Evolutionary conservation across 139 green algal species (phyloP).

Genomic region (Monoraphidium neglectum): DNA sequence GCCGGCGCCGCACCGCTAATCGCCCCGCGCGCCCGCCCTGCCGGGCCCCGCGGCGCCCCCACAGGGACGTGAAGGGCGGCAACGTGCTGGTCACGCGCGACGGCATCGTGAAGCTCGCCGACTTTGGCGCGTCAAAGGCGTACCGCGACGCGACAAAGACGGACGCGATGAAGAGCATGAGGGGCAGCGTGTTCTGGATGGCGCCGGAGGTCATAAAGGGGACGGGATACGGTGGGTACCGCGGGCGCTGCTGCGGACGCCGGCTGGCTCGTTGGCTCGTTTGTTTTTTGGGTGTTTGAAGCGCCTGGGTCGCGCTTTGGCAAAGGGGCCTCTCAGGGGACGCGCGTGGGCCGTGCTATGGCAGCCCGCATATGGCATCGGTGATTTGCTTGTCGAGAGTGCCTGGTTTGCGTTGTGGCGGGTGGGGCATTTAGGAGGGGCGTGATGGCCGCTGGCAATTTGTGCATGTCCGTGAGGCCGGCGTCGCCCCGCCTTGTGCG

Average conservation of each 20-base stretch:
- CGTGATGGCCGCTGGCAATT: not conserved
- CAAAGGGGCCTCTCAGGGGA: not conserved
- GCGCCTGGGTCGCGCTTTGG: not conserved
- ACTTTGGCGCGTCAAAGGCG: slow-evolving; percentile 85
- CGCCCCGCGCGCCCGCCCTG: too few species aligned
- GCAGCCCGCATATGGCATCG: too few species aligned
- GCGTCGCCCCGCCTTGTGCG: not conserved
- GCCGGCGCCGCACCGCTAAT: too few species aligned
- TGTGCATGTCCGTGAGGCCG: not conserved
- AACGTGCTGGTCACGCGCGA: slow-evolving; percentile 93
- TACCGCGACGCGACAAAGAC: not conserved
- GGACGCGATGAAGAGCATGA: slow-evolving; percentile 65
- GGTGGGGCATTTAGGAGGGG: not conserved
- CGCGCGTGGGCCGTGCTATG: not conserved
- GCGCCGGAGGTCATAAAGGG: slow-evolving; percentile 93
- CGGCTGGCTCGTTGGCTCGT: not conserved
- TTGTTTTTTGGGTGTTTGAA: not conserved
- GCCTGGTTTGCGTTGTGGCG: too few species aligned
- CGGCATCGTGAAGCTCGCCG: slow-evolving; percentile 93
- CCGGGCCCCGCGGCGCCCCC: slow-evolving; percentile 25
- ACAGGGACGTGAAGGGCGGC: slow-evolving; percentile 94
- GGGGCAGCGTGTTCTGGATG: slow-evolving; percentile 98
- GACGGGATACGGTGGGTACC: slow-evolving; percentile 39
- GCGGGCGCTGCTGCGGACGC: not conserved
- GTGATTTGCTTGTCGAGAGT: too few species aligned